A percentile compares a stretch with the other conserved stretches of the same genome.
phyloP scores from a whole-genome alignment of 2,329 filamentous ascomycete species.

The Didymella pomorum region DNA sequence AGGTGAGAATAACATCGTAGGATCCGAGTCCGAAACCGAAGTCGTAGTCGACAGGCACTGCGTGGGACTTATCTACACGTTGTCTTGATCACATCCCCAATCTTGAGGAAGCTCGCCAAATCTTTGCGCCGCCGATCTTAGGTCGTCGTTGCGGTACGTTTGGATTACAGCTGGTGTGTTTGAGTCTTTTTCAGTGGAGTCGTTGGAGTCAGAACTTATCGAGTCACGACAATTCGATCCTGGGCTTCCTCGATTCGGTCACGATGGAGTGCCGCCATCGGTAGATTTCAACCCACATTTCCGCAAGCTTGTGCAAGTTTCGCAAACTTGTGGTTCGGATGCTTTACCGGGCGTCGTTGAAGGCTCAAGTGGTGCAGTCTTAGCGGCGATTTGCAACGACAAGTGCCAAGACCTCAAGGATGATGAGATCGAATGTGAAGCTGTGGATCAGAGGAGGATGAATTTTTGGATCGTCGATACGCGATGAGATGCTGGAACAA shows the following conservation, averaged over 20 bases:
- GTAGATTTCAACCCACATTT: neutral
- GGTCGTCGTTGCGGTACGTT: neutral
- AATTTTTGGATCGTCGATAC: constrained; percentile 6
- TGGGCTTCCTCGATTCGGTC: neutral
- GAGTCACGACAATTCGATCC: neutral
- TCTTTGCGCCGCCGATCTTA: too few species aligned
- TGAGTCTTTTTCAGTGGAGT: neutral
- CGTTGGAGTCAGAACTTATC: neutral
- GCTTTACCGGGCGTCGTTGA: neutral
- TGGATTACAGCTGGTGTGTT: too few species aligned
- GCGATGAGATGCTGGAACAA: constrained; percentile 1
- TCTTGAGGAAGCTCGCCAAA: too few species aligned
- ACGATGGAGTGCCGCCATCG: neutral
- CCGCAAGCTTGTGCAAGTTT: too few species aligned
- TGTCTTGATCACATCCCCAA: too few species aligned
- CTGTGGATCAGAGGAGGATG: constrained; percentile 9
- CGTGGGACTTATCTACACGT: too few species aligned
- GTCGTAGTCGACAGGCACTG: too few species aligned
- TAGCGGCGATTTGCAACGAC: constrained; percentile 21
- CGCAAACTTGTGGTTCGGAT: neutral
- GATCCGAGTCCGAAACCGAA: too few species aligned
- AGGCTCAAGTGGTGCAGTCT: neutral
- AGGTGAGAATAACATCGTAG: too few species aligned
- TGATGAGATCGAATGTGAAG: constrained; percentile 16
- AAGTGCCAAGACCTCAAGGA: constrained; percentile 17